Conservation (phyloP, 306 rosid species). For the Styphnolobium japonicum region DNA sequence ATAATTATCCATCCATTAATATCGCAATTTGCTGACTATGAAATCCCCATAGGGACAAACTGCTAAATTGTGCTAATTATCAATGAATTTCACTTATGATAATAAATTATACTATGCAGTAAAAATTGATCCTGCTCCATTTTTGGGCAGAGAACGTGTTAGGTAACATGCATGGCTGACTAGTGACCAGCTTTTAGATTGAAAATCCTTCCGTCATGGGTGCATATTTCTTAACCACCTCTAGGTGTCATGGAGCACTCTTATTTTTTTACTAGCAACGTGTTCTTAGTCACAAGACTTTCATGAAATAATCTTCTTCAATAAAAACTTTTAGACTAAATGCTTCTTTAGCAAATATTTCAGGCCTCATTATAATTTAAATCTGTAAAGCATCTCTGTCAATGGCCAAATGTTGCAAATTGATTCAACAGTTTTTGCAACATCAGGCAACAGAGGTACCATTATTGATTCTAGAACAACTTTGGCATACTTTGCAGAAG, state of each 20-base stretch:
- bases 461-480: constrained; percentile 72
- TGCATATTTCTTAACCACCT: too few relatives aligned
- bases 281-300: too few relatives aligned
- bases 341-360: too few relatives aligned
- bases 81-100: background rate
- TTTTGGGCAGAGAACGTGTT: background rate
- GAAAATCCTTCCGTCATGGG: constrained; percentile 5
- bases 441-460: constrained; percentile 54
- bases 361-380: too few relatives aligned
- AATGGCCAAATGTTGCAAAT: too few relatives aligned
- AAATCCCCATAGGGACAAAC: background rate
- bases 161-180: background rate
- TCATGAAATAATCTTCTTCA: too few relatives aligned
- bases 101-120: background rate
- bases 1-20: background rate
- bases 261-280: too few relatives aligned
- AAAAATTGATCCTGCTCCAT: background rate
- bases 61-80: background rate
- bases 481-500: constrained; percentile 63
- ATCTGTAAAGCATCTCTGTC: too few relatives aligned
- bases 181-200: background rate
- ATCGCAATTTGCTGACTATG: background rate
- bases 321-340: too few relatives aligned
- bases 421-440: constrained; percentile 46
- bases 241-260: too few relatives aligned